Evolutionary conservation across 495 filamentous ascomycete genomes (phyloP).

Genomic region (Penicillium antarcticum): DNA sequence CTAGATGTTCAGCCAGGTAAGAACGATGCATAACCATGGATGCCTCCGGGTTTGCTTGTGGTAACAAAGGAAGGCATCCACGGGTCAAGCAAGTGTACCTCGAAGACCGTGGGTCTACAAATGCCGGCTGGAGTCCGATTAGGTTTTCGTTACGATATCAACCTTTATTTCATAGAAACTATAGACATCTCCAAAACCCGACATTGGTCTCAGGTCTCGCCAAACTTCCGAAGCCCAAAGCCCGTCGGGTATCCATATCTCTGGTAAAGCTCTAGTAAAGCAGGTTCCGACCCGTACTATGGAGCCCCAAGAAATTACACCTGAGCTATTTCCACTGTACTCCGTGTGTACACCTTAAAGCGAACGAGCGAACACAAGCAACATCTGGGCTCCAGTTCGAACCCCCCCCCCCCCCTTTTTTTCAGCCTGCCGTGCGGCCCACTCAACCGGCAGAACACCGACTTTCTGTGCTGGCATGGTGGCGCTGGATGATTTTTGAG

Average conservation of each 20-base stretch:
- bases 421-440: constrained; percentile 20
- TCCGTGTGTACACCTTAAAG: not conserved
- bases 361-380: constrained; percentile 1
- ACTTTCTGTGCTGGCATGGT: constrained; percentile 6
- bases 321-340: not conserved
- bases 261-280: not conserved
- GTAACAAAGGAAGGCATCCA: constrained; percentile 9
- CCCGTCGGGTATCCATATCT: constrained; percentile 2
- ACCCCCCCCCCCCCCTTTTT: constrained; percentile 16
- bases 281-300: not conserved
- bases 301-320: constrained; percentile 14
- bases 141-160: not conserved
- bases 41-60: not conserved
- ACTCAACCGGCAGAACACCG: constrained; percentile 16
- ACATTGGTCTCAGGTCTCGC: not conserved
- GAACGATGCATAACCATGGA: constrained; percentile 9
- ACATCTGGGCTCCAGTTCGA: constrained; percentile 3
- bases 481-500: constrained; percentile 1
- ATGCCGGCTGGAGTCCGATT: constrained; percentile 4
- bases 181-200: not conserved
- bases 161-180: not conserved
- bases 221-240: not conserved
- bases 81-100: constrained; percentile 15
- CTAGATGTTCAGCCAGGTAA: not conserved
- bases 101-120: constrained; percentile 18